Evolutionary conservation across 352 stramenopile genomes (phyloP).

Genomic region (Phytophthora chlamydospora): DNA sequence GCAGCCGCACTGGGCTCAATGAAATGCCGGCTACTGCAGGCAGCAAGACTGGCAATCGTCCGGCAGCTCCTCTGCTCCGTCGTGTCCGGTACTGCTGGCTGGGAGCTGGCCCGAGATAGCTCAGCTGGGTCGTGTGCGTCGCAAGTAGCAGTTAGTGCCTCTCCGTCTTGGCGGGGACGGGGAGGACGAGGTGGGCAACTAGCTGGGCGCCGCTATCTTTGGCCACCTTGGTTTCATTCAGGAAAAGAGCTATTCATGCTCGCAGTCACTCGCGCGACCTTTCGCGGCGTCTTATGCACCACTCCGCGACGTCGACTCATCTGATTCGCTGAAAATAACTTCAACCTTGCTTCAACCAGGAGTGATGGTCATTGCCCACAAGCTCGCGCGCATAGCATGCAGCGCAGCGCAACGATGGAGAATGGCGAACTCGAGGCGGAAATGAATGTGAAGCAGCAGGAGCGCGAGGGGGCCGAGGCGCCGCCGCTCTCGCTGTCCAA

Average conservation of each 20-base stretch:
- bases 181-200: no score
- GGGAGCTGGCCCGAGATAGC: slow-evolving; percentile 18
- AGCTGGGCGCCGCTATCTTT: slow-evolving; percentile 12
- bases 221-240: slow-evolving; percentile 25
- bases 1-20: slow-evolving; percentile 2
- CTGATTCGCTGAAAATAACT: slow-evolving; percentile 32
- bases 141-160: slow-evolving; percentile 37
- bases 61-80: slow-evolving; percentile 6
- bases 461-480: neutral
- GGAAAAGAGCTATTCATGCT: slow-evolving; percentile 11
- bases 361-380: slow-evolving; percentile 30
- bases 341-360: slow-evolving; percentile 21
- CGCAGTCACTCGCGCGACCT: neutral
- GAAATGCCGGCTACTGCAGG: slow-evolving; percentile 9
- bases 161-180: slow-evolving; percentile 29
- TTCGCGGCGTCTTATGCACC: neutral
- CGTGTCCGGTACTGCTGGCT: slow-evolving; percentile 25
- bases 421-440: slow-evolving; percentile 1
- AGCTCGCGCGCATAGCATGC: slow-evolving; percentile 5
- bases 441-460: neutral
- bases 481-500: neutral
- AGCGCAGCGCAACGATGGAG: slow-evolving; percentile 4
- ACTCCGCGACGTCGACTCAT: neutral
- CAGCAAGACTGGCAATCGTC: slow-evolving; percentile 18
- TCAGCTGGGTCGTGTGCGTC: slow-evolving; percentile 16